Base-by-base conservation (phyloP, 2,329 filamentous ascomycete species). In the Ophiobolus disseminans region DNA sequence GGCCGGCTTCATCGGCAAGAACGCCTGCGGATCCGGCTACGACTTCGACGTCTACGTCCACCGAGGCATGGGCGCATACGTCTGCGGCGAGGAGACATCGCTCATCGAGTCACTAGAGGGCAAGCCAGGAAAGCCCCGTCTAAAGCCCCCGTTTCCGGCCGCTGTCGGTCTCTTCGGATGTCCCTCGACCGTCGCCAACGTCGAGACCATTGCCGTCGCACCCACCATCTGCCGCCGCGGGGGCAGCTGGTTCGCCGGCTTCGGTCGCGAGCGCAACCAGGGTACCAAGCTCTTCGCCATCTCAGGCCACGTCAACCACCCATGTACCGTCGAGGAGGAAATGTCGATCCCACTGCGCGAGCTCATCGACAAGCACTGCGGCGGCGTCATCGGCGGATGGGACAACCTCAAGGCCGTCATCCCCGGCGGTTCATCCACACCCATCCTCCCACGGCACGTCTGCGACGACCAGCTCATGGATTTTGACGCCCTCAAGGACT, bases 231-330 rank as follows among this genome's bases (percentile, higher is more conserved):
- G 90, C 79, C 88, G 94, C 66, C 88, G 94, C 73, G 94, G 94
- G 67, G 90, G 86, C 57, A 87, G 74, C 77, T 99, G 94, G 94
- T 99, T 99, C 73, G 90, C 90, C 58, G 79, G 85, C 42, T 97
- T 99, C 71, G 94, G 94, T 43, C 91, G 94, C 63, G 93, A 97
- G 80, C 88, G 94, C 61, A 99, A 99, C 79, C 84, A 91, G 66
- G 94, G 94, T 68, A 99, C 94, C 58, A 99, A 99, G 82, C 88
- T 99, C 32, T 99, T 89, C 82, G 97, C 92, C 76, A 97, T 99
- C 73, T 97, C 93, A 45, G 94, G 94, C 21, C 91, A 97, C 75
- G 94, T 99, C 80, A 99, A 99, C 84, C 95, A 97, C 81, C 94
- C 94, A 45, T 91, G 86, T 75, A 97, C 94, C 1, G 94, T 99